These are phyloP conservation scores for Chenopodium quinoa DNA, from an alignment of 148 eudicot species.

Conservation along the genomic window DNA sequence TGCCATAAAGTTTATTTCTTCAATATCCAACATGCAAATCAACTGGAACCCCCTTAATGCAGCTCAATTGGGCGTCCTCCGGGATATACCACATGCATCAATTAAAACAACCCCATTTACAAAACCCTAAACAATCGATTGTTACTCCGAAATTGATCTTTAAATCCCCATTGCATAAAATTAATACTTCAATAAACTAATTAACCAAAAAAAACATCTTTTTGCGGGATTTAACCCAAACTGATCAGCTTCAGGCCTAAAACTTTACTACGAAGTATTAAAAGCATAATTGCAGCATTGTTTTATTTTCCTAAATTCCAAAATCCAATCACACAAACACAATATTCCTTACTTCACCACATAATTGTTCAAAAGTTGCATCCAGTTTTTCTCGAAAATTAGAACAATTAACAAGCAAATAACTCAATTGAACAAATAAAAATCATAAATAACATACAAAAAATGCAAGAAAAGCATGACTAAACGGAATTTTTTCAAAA, in stretches of 20 bases:
- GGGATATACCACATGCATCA: background rate
- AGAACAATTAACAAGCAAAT: background rate
- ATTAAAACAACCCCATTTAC: background rate
- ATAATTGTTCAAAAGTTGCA: background rate
- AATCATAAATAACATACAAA: background rate
- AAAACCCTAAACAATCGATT: background rate
- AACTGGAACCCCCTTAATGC: background rate
- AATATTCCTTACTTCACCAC: background rate
- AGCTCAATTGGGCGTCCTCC: background rate
- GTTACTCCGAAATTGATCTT: background rate
- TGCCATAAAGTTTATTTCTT: background rate
- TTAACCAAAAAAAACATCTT: too few species aligned
- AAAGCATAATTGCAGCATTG: background rate
- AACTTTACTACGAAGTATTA: background rate
- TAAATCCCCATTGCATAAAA: background rate
- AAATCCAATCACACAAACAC: background rate
- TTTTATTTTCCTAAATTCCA: background rate
- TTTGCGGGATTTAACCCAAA: background rate
- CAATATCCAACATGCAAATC: background rate
- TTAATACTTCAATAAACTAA: background rate
- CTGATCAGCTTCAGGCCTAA: constrained; percentile 1
- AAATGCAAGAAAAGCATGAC: background rate
- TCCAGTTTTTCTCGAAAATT: background rate
- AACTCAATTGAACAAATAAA: background rate
- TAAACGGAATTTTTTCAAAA: background rate